Evolutionary conservation across 495 filamentous ascomycete species (phyloP), one percentile per base, ranked within the genome.

Genomic region (Penicillium verhagenii): DNA sequence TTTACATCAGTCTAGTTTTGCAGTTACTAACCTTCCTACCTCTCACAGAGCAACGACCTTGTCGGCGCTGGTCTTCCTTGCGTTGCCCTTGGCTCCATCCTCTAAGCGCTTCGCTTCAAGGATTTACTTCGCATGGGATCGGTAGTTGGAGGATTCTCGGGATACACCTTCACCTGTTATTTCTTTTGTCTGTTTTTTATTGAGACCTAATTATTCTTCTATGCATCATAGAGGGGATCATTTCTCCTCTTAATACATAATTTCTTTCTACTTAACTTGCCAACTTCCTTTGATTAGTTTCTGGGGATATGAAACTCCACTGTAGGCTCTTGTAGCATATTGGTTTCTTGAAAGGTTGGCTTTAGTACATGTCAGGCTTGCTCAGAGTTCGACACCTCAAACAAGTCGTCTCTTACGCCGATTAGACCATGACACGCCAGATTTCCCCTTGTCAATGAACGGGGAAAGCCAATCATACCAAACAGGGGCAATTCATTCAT

Each of bases 31-130:
- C 35, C 4, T 0, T n/a, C n/a, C n/a, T 10, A 4, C 11, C 0
- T 13, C 1, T 23, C 37, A 23, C 28, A 68, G 56, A 50, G 65
- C 58, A 56, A 60, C 14, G 72, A 72, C 43, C 65, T 77, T 28
- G 46, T 81, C 59, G 77, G 77, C 46, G 67, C 73, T 53, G 68
- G 67, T 20, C 69, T 81, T 28, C 76, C 78, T 48, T 81, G 78
- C 56, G 58, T 81, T 63, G 77, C 75, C 50, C 75, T 81, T 18
- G 74, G 75, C 47, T 57, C 54, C 48, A 57, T 57, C 25, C 54
- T 57, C 20, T 57, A 57, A 57, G 48, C 40, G 38, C 6, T 1
- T 56, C 47, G 47, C 28, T 56, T 46, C 19, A 21, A 16, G 31
- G 24, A 20, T 55, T 4, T 14, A 29, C 31, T 44, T 53, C 25